These are phyloP conservation scores for Aspergillus calidoustus DNA, from an alignment of 2,329 filamentous ascomycete genomes.

Conservation along the genomic window DNA sequence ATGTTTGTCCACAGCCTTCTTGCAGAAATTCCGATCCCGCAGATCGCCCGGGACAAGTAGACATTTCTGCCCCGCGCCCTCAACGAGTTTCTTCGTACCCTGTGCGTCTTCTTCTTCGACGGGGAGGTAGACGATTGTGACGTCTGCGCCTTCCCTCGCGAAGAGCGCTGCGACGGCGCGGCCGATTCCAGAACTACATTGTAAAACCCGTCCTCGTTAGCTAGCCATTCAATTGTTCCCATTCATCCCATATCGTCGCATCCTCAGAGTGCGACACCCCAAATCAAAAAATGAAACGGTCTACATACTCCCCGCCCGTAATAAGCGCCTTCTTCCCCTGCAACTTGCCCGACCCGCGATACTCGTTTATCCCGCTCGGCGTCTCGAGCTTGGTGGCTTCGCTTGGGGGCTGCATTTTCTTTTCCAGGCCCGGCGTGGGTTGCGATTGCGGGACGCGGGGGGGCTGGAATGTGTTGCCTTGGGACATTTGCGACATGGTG, in stretches of 20 bases:
- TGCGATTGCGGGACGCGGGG: constrained; percentile 1
- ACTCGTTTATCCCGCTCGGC: constrained; percentile 36
- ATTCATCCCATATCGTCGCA: background rate
- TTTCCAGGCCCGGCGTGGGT: constrained; percentile 9
- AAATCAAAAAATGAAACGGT: background rate
- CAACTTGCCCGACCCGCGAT: constrained; percentile 55
- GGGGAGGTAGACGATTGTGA: constrained; percentile 60
- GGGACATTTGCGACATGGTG: constrained; percentile 6
- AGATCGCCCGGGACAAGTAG: constrained; percentile 56
- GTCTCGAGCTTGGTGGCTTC: constrained; percentile 41
- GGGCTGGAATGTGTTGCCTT: constrained; percentile 4
- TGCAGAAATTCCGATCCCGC: constrained; percentile 56
- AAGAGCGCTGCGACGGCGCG: constrained; percentile 60
- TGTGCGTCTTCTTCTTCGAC: constrained; percentile 62
- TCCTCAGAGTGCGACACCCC: background rate
- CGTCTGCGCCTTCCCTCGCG: constrained; percentile 62
- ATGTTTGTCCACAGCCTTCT: constrained; percentile 57
- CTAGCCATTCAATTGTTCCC: background rate
- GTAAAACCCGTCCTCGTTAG: too few species aligned
- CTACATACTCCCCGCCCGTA: constrained; percentile 60
- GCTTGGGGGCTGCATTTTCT: constrained; percentile 34
- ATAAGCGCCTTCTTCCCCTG: constrained; percentile 58
- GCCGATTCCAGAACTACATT: constrained; percentile 57
- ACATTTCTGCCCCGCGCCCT: constrained; percentile 55
- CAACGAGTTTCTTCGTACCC: constrained; percentile 57